Percentiles rank a stretch among this genome's conserved stretches.
phyloP scores from a whole-genome alignment of 2,329 filamentous ascomycete genomes.

The Claviceps purpurea region DNA sequence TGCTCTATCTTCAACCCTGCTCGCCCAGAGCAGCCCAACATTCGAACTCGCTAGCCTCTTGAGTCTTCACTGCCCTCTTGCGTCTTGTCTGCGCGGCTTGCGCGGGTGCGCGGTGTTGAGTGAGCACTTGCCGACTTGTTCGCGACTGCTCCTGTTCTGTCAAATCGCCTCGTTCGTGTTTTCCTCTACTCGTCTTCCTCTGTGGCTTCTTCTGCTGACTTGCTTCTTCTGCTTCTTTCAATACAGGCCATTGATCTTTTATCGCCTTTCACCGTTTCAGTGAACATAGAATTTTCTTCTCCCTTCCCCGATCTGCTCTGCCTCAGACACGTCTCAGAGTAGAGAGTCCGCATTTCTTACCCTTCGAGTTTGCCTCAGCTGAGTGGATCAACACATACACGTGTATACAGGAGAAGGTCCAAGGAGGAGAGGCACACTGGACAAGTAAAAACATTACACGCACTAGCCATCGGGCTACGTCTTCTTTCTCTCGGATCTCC shows the following conservation, averaged over 20 bases:
- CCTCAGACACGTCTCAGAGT: constrained; percentile 6
- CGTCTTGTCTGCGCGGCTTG: not conserved
- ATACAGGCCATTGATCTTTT: not conserved
- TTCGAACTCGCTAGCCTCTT: too few relatives aligned
- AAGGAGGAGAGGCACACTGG: not conserved
- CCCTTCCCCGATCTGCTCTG: constrained; percentile 2
- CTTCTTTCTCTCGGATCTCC: not conserved
- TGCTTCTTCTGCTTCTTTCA: not conserved
- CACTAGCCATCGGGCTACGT: not conserved
- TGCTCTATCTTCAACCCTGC: too few relatives aligned
- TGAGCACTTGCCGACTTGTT: not conserved
- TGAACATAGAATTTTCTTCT: not conserved
- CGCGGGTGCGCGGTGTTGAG: not conserved
- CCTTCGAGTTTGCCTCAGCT: not conserved
- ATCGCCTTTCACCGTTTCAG: not conserved
- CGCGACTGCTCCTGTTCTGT: constrained; percentile 2
- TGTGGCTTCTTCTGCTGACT: not conserved
- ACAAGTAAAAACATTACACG: not conserved
- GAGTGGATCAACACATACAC: not conserved
- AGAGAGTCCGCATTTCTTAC: constrained; percentile 4
- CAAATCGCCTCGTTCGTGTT: not conserved
- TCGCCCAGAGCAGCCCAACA: too few relatives aligned
- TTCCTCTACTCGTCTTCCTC: not conserved
- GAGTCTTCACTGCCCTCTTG: not conserved
- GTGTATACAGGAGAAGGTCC: not conserved